Evolutionary conservation across 495 filamentous ascomycete species (phyloP).

Genomic region (Trypethelium eluteriae): DNA sequence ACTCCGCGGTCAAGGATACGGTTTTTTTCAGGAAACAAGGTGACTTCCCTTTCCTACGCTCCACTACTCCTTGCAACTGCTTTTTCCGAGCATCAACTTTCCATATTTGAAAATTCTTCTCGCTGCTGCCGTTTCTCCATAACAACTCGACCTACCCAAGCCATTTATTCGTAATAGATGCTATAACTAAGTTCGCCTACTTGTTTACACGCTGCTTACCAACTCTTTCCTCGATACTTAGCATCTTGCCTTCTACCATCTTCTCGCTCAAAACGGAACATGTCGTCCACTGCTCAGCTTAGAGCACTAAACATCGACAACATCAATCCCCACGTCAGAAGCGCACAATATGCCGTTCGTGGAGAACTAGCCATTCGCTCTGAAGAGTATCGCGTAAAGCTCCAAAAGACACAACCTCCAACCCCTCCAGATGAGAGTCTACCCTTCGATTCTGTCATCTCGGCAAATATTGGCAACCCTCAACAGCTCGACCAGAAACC

Average conservation of each 20-base stretch:
- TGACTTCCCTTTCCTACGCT: not conserved
- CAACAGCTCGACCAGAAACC: conserved; percentile 98
- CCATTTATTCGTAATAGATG: not conserved
- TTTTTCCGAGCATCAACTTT: not conserved
- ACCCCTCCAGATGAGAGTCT: conserved; percentile 46
- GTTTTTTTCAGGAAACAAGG: not conserved
- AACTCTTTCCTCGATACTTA: not conserved
- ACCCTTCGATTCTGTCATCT: conserved; percentile 85
- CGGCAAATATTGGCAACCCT: conserved; percentile 97
- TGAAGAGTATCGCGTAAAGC: conserved; percentile 72
- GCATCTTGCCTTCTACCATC: conserved; percentile 16
- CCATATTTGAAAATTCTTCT: not conserved
- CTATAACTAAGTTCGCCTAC: not conserved
- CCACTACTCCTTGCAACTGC: not conserved
- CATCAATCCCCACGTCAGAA: conserved; percentile 79
- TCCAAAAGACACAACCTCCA: conserved; percentile 42
- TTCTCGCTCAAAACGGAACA: conserved; percentile 31
- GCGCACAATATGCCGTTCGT: conserved; percentile 91
- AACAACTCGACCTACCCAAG: not conserved
- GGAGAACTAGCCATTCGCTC: conserved; percentile 88
- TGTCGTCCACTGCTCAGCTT: conserved; percentile 49
- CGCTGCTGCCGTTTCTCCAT: not conserved
- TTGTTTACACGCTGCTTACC: not conserved
- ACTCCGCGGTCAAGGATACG: not conserved
- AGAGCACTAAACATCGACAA: conserved; percentile 70